These are phyloP conservation scores for Salix viminalis DNA, from an alignment of 345 rosid genomes.

Conservation along the genomic window DNA sequence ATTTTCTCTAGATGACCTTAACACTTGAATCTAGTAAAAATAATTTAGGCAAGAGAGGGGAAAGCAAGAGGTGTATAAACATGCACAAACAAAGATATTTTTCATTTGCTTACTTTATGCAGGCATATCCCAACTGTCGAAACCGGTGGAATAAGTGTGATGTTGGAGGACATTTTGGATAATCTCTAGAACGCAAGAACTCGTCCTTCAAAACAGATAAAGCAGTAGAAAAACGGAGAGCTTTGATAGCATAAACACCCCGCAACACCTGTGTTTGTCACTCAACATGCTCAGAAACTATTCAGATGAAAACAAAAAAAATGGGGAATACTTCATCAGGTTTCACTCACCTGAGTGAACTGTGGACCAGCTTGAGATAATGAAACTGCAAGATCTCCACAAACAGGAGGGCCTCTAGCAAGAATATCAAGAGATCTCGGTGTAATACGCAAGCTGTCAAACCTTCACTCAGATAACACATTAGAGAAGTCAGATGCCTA, in stretches of 20 bases:
- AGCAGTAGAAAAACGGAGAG: conserved; percentile 90
- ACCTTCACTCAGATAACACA: conserved; percentile 43
- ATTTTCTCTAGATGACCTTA: neutral
- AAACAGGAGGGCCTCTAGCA: conserved; percentile 82
- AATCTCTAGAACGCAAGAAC: conserved; percentile 95
- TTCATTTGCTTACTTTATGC: conserved; percentile 62
- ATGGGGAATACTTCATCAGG: conserved; percentile 5
- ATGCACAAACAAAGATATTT: neutral
- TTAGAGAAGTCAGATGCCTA: conserved; percentile 22
- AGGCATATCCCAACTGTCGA: conserved; percentile 93
- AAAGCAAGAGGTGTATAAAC: neutral
- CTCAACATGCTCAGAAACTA: conserved; percentile 26
- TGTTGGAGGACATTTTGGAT: conserved; percentile 94
- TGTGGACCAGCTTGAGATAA: conserved; percentile 96
- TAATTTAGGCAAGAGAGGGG: neutral
- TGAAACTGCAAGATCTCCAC: conserved; percentile 97
- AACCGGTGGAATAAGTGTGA: conserved; percentile 89
- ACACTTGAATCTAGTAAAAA: no score
- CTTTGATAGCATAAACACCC: conserved; percentile 79
- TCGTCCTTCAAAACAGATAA: conserved; percentile 89
- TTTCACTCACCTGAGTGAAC: conserved; percentile 79
- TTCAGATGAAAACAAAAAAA: neutral
- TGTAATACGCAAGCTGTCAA: conserved; percentile 92
- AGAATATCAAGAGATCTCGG: conserved; percentile 93
- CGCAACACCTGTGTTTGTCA: conserved; percentile 61